Percentiles rank a stretch among this genome's conserved stretches.
phyloP scores from a whole-genome alignment of 768 basidiomycete genomes.

The Mycena albidolilacea region DNA sequence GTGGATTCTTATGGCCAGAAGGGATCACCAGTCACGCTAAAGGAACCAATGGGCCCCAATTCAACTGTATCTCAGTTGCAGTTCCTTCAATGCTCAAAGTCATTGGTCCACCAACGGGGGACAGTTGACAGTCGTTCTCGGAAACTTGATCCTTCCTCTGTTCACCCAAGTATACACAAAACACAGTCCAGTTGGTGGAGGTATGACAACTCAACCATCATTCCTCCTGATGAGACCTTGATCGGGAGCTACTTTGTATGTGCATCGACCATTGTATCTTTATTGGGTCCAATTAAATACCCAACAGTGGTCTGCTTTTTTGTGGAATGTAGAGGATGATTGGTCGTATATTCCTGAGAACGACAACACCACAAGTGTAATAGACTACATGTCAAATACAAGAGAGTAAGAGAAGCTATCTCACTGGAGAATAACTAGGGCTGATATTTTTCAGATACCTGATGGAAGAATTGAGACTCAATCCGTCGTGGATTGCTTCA shows the following conservation, averaged over 20 bases:
- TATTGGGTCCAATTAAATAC: not conserved
- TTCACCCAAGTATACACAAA: conserved; percentile 4
- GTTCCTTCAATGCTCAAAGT: conserved; percentile 6
- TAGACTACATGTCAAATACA: not conserved
- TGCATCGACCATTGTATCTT: not conserved
- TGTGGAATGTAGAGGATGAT: not conserved
- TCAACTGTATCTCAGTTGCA: conserved; percentile 2
- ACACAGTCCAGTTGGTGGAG: not conserved
- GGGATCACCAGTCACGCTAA: conserved; percentile 2
- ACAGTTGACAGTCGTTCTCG: not conserved
- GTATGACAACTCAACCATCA: not conserved
- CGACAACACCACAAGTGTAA: not conserved
- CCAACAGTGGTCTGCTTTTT: conserved; percentile 1
- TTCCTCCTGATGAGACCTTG: conserved; percentile 3
- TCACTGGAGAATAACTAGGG: not conserved
- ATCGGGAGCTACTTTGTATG: not conserved
- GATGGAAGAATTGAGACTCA: conserved; percentile 1
- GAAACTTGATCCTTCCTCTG: not conserved
- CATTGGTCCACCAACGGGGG: not conserved
- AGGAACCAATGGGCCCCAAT: conserved; percentile 5
- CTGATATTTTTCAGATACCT: conserved; percentile 2
- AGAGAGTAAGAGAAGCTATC: not conserved
- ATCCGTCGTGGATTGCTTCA: conserved; percentile 3
- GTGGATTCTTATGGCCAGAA: conserved; percentile 9
- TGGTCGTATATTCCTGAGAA: not conserved